Evolutionary conservation across 768 basidiomycete genomes (phyloP), one percentile per base, ranked within the genome.

Genomic region (Dentipellis sp.): DNA sequence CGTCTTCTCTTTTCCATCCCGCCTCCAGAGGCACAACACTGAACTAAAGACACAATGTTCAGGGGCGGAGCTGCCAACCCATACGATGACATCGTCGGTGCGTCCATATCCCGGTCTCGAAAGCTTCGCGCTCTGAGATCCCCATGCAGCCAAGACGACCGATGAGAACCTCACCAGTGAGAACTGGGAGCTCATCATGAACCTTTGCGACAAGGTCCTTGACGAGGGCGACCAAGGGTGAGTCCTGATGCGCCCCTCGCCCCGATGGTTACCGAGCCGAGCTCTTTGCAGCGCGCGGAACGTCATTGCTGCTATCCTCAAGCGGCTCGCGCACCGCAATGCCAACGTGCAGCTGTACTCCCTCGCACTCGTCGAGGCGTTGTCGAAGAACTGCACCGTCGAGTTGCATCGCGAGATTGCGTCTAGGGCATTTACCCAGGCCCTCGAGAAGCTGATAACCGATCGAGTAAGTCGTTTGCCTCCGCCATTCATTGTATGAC

Each of bases 261-360:
- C 29, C 29, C 29, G 29, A 45, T 39, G 45, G 46, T 38, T 54
- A 55, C 29, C 56, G 50, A 50, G 36, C 34, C 16, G 55, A 51
- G 52, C 22, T 35, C 19, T 46, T 51, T n/a, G n/a, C 71, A 97
- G 95, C 10, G 92, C 95, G 9, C 87, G 88, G 54, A 83, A 87
- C 63, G 91, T 90, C 55, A 80, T 94, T 58, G 84, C 86, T 11
- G 80, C 95, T 0, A 66, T 97, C 35, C 77, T 94, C 64, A 97
- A 94, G 70, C 90, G 97, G 4, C 78, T 99, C 2, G 79, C 88
- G 10, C 97, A 99, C 71, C 83, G 97, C 17, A 97, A 90, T 68
- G 88, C 97, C 2, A 99, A 95, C 63, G 97, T 99, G 2, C 97
- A 99, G 71, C 80, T 97, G 1, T 97, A 94, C 65, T 81, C 95